Conservation (phyloP, 139 green algal species). For the Closterium sp. region DNA sequence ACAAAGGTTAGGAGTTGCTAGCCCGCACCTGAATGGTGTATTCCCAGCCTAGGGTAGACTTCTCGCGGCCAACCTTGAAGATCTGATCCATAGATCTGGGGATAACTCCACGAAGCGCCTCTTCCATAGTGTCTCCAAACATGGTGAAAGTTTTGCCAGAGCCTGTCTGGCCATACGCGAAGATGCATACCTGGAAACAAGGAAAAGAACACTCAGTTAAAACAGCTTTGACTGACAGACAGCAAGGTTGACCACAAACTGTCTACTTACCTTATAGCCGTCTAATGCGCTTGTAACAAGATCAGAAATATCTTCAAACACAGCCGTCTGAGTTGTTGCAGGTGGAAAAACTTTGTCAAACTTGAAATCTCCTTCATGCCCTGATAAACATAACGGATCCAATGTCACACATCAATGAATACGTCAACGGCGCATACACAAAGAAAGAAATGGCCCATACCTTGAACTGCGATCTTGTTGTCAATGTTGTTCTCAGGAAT, state of each 20-base stretch:
- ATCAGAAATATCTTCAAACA: constrained; percentile 86
- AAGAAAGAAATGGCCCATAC: not conserved
- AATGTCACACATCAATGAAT: not conserved
- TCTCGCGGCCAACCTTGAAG: constrained; percentile 57
- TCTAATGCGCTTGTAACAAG: constrained; percentile 94
- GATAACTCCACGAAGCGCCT: constrained; percentile 75
- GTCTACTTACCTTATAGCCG: constrained; percentile 70
- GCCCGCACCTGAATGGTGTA: constrained; percentile 70
- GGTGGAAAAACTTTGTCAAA: constrained; percentile 84
- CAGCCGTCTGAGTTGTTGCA: constrained; percentile 59
- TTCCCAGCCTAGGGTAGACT: constrained; percentile 69
- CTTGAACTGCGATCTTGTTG: not conserved
- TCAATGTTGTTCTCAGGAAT: not conserved
- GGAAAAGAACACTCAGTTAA: not conserved
- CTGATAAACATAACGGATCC: not conserved
- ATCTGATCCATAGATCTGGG: constrained; percentile 80
- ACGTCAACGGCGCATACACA: no score
- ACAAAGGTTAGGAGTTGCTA: not conserved
- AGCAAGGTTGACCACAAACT: not conserved
- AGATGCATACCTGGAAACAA: constrained; percentile 83
- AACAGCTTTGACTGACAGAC: not conserved
- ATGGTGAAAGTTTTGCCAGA: constrained; percentile 98
- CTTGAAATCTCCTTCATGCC: constrained; percentile 34
- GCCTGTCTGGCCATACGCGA: constrained; percentile 96
- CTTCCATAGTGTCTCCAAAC: constrained; percentile 57